A percentile compares a stretch with the other conserved stretches of the same genome.
These are phyloP conservation scores for Persicaria maculosa DNA, from an alignment of 148 eudicot species.

Conservation along the genomic window DNA sequence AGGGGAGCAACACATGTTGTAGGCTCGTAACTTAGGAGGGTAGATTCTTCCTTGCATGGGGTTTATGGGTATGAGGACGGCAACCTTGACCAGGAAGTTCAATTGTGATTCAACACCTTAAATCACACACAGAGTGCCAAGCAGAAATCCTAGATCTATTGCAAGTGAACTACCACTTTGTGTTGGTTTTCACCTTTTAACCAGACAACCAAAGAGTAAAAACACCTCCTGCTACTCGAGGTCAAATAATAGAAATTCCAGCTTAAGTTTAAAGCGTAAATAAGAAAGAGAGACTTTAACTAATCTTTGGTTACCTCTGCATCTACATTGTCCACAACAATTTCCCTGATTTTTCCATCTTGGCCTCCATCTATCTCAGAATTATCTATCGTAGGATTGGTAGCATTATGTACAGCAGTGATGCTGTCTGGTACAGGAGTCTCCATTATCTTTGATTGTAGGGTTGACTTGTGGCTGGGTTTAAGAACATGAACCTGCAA, in stretches of 20 bases:
- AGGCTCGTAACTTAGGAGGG: conserved; percentile 24
- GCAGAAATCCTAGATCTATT: conserved; percentile 3
- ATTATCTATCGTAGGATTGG: conserved; percentile 53
- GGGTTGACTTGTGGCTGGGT: conserved; percentile 87
- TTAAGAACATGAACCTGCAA: conserved; percentile 76
- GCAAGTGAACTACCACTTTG: conserved; percentile 11
- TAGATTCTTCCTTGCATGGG: no score
- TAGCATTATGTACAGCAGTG: conserved; percentile 63
- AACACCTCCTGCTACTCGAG: background rate
- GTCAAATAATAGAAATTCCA: background rate
- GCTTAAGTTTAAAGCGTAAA: background rate
- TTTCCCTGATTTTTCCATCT: conserved; percentile 80
- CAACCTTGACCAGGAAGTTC: conserved; percentile 34
- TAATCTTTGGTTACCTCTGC: conserved; percentile 23
- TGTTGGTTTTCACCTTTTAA: background rate
- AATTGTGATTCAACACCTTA: conserved; percentile 78
- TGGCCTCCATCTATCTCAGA: conserved; percentile 62
- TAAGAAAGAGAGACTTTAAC: background rate
- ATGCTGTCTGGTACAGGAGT: conserved; percentile 43
- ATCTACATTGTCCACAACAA: conserved; percentile 60
- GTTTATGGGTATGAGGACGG: no score
- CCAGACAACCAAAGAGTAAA: background rate
- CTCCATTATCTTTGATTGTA: conserved; percentile 6
- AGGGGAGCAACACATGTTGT: background rate
- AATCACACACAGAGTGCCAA: conserved; percentile 32